Evolutionary conservation across 2,329 filamentous ascomycete species (phyloP).

Genomic region (Aspergillus melleus): DNA sequence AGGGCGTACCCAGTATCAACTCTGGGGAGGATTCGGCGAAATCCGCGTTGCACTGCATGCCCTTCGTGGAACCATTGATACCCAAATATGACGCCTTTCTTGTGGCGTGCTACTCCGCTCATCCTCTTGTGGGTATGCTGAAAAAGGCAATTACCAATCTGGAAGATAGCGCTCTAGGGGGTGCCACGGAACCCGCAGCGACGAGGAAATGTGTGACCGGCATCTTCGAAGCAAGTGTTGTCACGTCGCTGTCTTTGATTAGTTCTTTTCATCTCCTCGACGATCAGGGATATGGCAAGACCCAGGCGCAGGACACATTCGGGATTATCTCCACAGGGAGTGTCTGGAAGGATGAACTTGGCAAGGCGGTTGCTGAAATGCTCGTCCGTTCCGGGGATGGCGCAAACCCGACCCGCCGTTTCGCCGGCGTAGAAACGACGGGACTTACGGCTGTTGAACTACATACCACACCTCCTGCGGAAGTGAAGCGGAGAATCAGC

Average conservation of each 20-base stretch:
- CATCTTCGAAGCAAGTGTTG: conserved; percentile 83
- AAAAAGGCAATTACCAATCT: conserved; percentile 42
- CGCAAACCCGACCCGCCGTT: conserved; percentile 49
- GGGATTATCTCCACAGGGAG: conserved; percentile 87
- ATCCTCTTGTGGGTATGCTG: conserved; percentile 70
- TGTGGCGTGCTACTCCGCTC: conserved; percentile 84
- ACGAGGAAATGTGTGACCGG: conserved; percentile 64
- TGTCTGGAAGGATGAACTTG: conserved; percentile 76
- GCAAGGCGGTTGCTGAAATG: conserved; percentile 63
- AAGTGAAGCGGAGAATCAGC: conserved; percentile 66
- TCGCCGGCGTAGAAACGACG: conserved; percentile 79
- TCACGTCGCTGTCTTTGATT: conserved; percentile 60
- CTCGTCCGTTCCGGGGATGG: conserved; percentile 52
- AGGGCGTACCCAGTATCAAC: conserved; percentile 74
- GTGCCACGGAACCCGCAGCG: conserved; percentile 21
- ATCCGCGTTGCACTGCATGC: conserved; percentile 64
- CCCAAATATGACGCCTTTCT: conserved; percentile 69
- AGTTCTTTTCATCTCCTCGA: conserved; percentile 38
- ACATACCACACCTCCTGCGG: conserved; percentile 65
- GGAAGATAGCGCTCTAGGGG: conserved; percentile 22
- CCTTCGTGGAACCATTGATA: conserved; percentile 49
- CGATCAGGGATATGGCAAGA: conserved; percentile 26
- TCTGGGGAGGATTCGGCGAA: conserved; percentile 65
- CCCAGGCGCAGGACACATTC: conserved; percentile 56
- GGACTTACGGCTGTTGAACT: conserved; percentile 78